These are phyloP conservation scores for Exophiala alcalophila DNA, from an alignment of 2,329 filamentous ascomycete genomes.

Conservation along the genomic window DNA sequence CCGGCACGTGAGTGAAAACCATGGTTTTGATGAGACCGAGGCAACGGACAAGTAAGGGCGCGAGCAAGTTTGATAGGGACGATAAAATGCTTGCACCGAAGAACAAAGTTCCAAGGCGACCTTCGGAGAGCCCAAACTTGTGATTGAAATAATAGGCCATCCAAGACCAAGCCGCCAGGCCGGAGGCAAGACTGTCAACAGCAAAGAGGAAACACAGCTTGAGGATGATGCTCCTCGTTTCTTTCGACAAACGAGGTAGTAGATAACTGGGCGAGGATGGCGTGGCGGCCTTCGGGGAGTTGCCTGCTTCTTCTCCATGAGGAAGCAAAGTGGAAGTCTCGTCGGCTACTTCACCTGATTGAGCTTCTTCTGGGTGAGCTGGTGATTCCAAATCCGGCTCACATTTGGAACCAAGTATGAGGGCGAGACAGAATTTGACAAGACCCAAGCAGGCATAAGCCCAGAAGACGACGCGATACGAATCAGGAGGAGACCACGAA, in stretches of 20 bases:
- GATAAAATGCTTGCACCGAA: slow-evolving; percentile 47
- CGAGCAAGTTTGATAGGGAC: slow-evolving; percentile 47
- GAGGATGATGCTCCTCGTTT: slow-evolving; percentile 52
- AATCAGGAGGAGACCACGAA: slow-evolving; percentile 45
- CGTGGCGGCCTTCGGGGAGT: too few relatives aligned
- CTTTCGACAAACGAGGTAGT: not conserved
- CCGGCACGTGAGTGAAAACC: slow-evolving; percentile 72
- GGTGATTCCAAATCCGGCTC: slow-evolving; percentile 8
- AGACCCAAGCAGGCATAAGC: slow-evolving; percentile 57
- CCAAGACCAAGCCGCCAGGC: slow-evolving; percentile 58
- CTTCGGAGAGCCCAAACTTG: slow-evolving; percentile 53
- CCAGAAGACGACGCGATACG: slow-evolving; percentile 58
- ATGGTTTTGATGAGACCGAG: slow-evolving; percentile 62
- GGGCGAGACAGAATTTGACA: slow-evolving; percentile 54
- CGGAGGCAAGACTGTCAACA: slow-evolving; percentile 67
- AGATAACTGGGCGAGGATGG: slow-evolving; percentile 7
- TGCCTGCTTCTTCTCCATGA: too few relatives aligned
- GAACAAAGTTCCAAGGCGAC: slow-evolving; percentile 53
- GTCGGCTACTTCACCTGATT: too few relatives aligned
- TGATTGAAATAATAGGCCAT: slow-evolving; percentile 56
- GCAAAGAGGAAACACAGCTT: slow-evolving; percentile 65
- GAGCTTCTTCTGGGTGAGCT: slow-evolving; percentile 21
- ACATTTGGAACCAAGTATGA: slow-evolving; percentile 55
- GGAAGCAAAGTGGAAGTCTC: too few relatives aligned
- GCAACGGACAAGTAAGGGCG: slow-evolving; percentile 63